These are phyloP conservation scores for Eutrema heterophyllum DNA, from an alignment of 345 rosid species.

Conservation along the genomic window DNA sequence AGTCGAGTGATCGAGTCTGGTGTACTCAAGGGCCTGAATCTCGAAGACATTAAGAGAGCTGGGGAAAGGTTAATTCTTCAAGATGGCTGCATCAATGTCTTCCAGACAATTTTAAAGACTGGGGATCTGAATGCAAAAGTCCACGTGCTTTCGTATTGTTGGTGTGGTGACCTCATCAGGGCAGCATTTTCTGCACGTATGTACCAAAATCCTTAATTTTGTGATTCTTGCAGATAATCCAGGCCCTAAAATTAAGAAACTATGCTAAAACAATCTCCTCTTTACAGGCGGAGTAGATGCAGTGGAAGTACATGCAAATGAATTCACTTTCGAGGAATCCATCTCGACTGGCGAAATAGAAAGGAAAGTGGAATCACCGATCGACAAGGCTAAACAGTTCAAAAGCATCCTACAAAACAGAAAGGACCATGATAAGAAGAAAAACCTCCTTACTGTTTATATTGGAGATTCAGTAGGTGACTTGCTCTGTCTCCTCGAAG, in stretches of 20 bases:
- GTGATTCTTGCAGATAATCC: background rate
- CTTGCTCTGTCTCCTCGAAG: conserved; percentile 86
- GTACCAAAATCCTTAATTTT: background rate
- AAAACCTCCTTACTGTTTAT: conserved; percentile 52
- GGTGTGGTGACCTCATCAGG: conserved; percentile 94
- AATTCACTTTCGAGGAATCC: conserved; percentile 57
- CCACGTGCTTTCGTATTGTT: conserved; percentile 87
- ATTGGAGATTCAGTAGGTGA: conserved; percentile 92
- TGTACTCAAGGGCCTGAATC: conserved; percentile 78
- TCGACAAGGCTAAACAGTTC: conserved; percentile 69
- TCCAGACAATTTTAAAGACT: conserved; percentile 53
- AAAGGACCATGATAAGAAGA: conserved; percentile 30
- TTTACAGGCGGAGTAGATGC: conserved; percentile 52
- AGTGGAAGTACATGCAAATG: conserved; percentile 74
- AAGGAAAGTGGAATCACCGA: conserved; percentile 64
- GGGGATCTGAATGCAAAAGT: conserved; percentile 51
- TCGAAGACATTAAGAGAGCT: conserved; percentile 87
- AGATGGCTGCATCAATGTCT: conserved; percentile 78
- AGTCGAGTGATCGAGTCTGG: conserved; percentile 79
- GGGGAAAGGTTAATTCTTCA: conserved; percentile 84
- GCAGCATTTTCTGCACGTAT: conserved; percentile 67
- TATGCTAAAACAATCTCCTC: background rate
- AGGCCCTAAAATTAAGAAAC: background rate
- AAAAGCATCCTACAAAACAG: conserved; percentile 35
- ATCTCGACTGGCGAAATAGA: conserved; percentile 78